Conservation (phyloP, 2,329 filamentous ascomycete species). For the Xylaria sp. region DNA sequence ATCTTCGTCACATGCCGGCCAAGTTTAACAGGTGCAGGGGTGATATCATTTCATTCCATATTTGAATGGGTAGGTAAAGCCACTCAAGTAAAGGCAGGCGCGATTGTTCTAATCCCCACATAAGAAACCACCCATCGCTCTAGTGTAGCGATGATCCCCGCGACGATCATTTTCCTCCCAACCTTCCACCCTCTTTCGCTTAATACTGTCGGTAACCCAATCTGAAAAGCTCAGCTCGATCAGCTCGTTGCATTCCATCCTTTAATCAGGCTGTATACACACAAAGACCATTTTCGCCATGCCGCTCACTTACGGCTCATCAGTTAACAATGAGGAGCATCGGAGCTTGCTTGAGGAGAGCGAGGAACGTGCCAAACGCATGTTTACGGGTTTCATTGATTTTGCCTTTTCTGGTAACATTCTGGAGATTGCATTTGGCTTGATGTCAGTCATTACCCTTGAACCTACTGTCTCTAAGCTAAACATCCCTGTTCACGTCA, state of each 20-base stretch:
- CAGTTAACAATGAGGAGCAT: constrained; percentile 46
- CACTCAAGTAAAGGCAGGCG: constrained; percentile 17
- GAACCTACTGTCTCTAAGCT: background rate
- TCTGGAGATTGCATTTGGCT: constrained; percentile 77
- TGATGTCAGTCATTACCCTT: constrained; percentile 66
- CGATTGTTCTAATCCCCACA: constrained; percentile 24
- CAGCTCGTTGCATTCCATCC: background rate
- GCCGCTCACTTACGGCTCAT: constrained; percentile 25
- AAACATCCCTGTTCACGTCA: background rate
- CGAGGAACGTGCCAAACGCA: constrained; percentile 58
- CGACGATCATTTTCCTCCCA: constrained; percentile 16
- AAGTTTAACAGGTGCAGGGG: constrained; percentile 18
- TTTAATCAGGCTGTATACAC: background rate
- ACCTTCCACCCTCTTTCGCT: background rate
- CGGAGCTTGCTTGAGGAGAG: constrained; percentile 60
- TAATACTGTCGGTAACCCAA: constrained; percentile 5
- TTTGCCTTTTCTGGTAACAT: constrained; percentile 81
- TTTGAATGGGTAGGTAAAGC: background rate
- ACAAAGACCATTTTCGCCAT: constrained; percentile 11
- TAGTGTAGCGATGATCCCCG: background rate
- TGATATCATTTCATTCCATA: constrained; percentile 18
- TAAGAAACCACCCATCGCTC: background rate
- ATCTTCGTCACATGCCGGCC: constrained; percentile 16
- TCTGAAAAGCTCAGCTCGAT: background rate
- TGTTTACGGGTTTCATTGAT: constrained; percentile 73